Conservation (phyloP, 257 asterid genomes). For the Rubia yunnanensis region DNA sequence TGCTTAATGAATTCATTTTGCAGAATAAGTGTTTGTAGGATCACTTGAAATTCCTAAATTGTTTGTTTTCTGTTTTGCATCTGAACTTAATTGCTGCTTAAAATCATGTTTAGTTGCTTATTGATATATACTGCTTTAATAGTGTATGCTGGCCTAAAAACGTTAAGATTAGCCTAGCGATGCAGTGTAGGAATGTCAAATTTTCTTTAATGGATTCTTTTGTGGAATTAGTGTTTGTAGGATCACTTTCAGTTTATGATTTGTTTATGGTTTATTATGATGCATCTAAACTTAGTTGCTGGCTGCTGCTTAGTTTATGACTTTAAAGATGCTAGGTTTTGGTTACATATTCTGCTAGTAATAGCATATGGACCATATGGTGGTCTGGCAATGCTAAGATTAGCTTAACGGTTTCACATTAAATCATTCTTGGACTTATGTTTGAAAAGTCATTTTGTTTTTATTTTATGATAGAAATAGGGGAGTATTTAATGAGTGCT, state of each 20-base stretch:
- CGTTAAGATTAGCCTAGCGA: background rate
- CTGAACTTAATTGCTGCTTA: background rate
- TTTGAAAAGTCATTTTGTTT: background rate
- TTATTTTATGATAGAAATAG: too few species aligned
- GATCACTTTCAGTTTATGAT: background rate
- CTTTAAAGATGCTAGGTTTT: background rate
- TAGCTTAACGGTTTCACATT: background rate
- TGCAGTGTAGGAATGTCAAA: background rate
- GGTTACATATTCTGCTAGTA: background rate
- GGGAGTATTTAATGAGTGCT: slow-evolving; percentile 5
- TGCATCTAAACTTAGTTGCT: background rate
- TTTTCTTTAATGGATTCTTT: background rate
- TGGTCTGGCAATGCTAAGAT: background rate
- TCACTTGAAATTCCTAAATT: too few species aligned
- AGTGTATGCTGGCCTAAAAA: too few species aligned
- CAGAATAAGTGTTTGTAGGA: background rate
- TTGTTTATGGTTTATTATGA: background rate
- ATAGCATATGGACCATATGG: background rate
- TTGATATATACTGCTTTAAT: too few species aligned
- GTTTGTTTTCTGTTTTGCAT: background rate
- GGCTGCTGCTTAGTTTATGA: background rate
- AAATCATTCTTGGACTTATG: background rate
- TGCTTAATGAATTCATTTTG: background rate
- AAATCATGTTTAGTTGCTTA: background rate
- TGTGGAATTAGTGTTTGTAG: background rate